A percentile compares a stretch with the other conserved stretches of the same genome.
These are phyloP conservation scores for Afroboletus lepidellus DNA, from an alignment of 1,284 basidiomycete species.

Conservation along the genomic window DNA sequence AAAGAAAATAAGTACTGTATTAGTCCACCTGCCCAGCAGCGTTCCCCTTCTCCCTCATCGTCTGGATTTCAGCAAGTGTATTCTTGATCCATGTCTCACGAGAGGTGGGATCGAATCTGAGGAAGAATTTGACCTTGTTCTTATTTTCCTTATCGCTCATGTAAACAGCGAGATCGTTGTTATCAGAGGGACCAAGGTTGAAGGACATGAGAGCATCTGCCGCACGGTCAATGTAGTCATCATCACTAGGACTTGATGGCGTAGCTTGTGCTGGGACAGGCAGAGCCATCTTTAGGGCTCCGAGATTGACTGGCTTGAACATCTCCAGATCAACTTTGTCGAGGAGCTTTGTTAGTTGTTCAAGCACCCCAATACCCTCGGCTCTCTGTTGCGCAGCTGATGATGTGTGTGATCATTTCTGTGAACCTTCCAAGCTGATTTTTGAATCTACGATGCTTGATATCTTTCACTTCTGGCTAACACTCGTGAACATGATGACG, in stretches of 20 bases:
- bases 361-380: no score
- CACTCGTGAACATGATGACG: background rate
- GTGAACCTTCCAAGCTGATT: background rate
- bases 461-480: background rate
- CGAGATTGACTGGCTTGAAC: no score
- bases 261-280: no score
- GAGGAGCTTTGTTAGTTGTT: no score
- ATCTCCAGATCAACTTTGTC: no score
- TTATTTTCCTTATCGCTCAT: constrained; percentile 2
- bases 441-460: background rate
- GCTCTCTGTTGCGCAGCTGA: no score
- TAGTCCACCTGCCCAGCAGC: no score
- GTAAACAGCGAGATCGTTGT: background rate
- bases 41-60: background rate
- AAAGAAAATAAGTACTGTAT: no score
- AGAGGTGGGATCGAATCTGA: background rate
- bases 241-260: background rate
- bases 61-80: background rate
- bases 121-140: background rate
- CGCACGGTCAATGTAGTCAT: background rate
- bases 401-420: background rate
- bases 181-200: background rate
- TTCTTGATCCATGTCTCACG: background rate
- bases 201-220: background rate
- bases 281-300: no score